Conservation (phyloP, 768 basidiomycete genomes). For the Pisolithus albus region DNA sequence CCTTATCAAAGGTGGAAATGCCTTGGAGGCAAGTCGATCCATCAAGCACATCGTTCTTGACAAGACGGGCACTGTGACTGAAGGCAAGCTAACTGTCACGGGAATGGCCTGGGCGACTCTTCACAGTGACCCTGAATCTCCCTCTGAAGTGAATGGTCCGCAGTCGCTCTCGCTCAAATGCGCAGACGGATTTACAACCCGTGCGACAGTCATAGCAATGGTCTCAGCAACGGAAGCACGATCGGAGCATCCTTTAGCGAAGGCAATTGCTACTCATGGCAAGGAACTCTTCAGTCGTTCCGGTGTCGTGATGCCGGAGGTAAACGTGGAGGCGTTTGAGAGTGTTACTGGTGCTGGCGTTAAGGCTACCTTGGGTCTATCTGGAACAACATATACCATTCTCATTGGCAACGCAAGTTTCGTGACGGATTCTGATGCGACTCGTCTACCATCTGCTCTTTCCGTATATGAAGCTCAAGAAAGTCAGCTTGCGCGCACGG, state of each 20-base stretch:
- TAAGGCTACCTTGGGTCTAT: slow-evolving; percentile 54
- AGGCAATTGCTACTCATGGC: slow-evolving; percentile 82
- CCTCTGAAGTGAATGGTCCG: slow-evolving; percentile 7
- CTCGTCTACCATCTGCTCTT: slow-evolving; percentile 53
- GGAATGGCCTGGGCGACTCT: slow-evolving; percentile 68
- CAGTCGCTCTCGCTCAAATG: slow-evolving; percentile 26
- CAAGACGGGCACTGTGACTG: slow-evolving; percentile 96
- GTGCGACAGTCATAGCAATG: slow-evolving; percentile 66
- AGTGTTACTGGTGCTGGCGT: slow-evolving; percentile 88
- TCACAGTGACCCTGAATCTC: slow-evolving; percentile 22
- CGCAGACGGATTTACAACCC: slow-evolving; percentile 55
- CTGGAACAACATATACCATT: slow-evolving; percentile 48
- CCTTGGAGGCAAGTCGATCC: slow-evolving; percentile 82
- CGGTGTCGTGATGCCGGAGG: slow-evolving; percentile 39
- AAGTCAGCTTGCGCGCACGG: slow-evolving; percentile 66
- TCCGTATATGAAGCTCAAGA: slow-evolving; percentile 64
- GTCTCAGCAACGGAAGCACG: slow-evolving; percentile 81
- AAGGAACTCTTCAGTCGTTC: slow-evolving; percentile 48
- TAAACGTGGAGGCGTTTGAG: slow-evolving; percentile 68
- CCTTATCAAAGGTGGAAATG: slow-evolving; percentile 93
- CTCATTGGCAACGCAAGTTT: slow-evolving; percentile 76
- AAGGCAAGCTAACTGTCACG: slow-evolving; percentile 84
- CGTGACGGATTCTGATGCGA: slow-evolving; percentile 47
- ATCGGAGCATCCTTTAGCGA: slow-evolving; percentile 95
- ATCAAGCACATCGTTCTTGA: slow-evolving; percentile 84